Percentiles rank a stretch among this genome's conserved stretches.
Evolutionary conservation across 2,329 filamentous ascomycete species (phyloP).

Genomic region (Fusarium nisikadoi): DNA sequence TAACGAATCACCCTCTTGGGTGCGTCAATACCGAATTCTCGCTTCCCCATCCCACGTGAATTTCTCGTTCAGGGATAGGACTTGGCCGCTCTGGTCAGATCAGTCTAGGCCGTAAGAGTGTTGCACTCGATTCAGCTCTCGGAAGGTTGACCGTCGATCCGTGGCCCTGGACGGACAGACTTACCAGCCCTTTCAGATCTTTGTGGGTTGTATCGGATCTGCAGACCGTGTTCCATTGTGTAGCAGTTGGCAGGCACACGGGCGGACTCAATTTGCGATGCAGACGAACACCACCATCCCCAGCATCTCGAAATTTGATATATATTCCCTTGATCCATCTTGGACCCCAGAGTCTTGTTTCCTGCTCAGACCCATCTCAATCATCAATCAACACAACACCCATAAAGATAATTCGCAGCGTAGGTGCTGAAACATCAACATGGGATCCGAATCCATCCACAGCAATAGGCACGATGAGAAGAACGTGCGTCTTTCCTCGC

Average conservation of each 20-base stretch:
- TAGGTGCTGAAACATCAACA: conserved; percentile 24
- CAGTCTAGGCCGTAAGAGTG: conserved; percentile 11
- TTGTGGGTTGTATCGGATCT: conserved; percentile 34
- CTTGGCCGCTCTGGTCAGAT: conserved; percentile 17
- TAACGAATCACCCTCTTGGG: background rate
- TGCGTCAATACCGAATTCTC: conserved; percentile 20
- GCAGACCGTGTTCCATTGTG: conserved; percentile 37
- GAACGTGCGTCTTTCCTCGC: background rate
- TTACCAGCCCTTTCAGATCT: conserved; percentile 30
- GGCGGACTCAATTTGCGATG: background rate
- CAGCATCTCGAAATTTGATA: conserved; percentile 8
- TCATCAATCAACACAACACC: conserved; percentile 1
- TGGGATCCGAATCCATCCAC: conserved; percentile 35
- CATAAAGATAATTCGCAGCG: conserved; percentile 3
- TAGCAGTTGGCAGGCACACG: conserved; percentile 6
- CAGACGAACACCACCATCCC: conserved; percentile 2
- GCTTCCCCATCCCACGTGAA: conserved; percentile 14
- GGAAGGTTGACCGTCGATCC: conserved; percentile 40
- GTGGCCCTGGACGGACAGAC: conserved; percentile 8
- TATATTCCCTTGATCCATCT: conserved; percentile 23
- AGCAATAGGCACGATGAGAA: conserved; percentile 32
- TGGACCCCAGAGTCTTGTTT: background rate
- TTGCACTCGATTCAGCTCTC: conserved; percentile 11
- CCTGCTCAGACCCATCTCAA: conserved; percentile 6
- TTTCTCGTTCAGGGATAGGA: background rate